Evolutionary conservation across 2,329 filamentous ascomycete species (phyloP), one percentile per base, ranked within the genome.

Genomic region (Teratosphaeria nubilosa): DNA sequence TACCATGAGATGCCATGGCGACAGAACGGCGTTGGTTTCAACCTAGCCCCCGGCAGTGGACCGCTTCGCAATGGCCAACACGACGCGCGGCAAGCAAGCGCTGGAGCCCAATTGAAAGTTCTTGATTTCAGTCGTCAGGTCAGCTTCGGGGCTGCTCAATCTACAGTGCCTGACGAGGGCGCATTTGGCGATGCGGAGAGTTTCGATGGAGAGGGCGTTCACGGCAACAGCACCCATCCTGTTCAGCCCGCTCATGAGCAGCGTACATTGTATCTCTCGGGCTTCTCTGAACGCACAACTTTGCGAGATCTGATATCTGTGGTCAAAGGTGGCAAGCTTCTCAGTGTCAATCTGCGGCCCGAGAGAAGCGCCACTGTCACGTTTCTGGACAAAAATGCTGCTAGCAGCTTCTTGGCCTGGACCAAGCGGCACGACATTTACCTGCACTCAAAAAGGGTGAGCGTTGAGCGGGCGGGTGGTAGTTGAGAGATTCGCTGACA

Each of bases 281-380:
- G 86, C 59, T 76, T 94, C 1, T 75, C 85, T 0, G 80, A 85
- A 5, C 76, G 76, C 2, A 81, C 80, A 14, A 87, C 83, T 0
- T 82, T 88, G 66, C 78, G 78, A 53, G 87, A 94, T 62, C 74
- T 94, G 59, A 78, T 81, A 2, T 77, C 79, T 24, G 78, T 80
- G 11, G 74, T 94, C 55, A 83, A 86, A 59, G 89, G 90, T 25
- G 90, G 89, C 1, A 77, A 82, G 62, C 65, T 95, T 11, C 71
- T 91, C 11, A 86, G 90, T 62, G 75, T 92, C 48, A 86, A 81
- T 64, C 64, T 91, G 53, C 82, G 83, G 32, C 68, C 80, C 50
- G 84, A 90, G 55, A 80, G 80, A 32, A 76, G 75, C 51, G 87
- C 83, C 3, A 81, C 79, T 50, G 77, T 94, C 1, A 88, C 89